A percentile compares a stretch with the other conserved stretches of the same genome.
Conservation (phyloP, 2,329 filamentous ascomycete species). For the Colletotrichum karsti region DNA sequence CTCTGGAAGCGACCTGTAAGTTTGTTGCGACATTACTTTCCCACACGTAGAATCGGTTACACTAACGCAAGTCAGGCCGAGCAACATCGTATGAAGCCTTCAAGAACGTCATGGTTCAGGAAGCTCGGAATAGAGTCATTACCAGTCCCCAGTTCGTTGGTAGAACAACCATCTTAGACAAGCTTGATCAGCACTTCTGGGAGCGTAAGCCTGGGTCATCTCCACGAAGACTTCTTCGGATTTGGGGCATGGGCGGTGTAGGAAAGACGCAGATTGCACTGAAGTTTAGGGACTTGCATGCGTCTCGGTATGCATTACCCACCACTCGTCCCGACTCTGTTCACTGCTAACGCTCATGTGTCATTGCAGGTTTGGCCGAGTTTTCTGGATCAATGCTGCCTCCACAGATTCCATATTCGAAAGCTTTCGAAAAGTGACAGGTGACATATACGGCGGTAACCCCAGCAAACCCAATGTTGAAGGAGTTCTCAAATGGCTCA, state of each 20-base stretch:
- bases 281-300: slow-evolving; percentile 33
- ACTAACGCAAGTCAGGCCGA: neutral
- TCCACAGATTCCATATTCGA: slow-evolving; percentile 30
- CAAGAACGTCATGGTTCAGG: neutral
- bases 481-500: slow-evolving; percentile 31
- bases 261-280: slow-evolving; percentile 42
- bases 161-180: slow-evolving; percentile 32
- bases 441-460: neutral
- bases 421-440: slow-evolving; percentile 32
- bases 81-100: slow-evolving; percentile 15
- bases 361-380: slow-evolving; percentile 33
- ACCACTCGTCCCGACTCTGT: neutral
- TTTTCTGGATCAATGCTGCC: slow-evolving; percentile 40
- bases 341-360: neutral
- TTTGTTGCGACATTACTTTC: neutral
- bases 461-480: neutral
- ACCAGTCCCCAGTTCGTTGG: slow-evolving; percentile 33
- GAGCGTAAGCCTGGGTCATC: neutral
- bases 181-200: slow-evolving; percentile 29
- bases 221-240: slow-evolving; percentile 32
- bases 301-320: slow-evolving; percentile 27
- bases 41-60: neutral
- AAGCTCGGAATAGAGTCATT: neutral
- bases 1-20: slow-evolving; percentile 33
- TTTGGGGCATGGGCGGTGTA: slow-evolving; percentile 38